Conservation (phyloP, 176 grass and related monocot species). For the Metroxylon sagu region DNA sequence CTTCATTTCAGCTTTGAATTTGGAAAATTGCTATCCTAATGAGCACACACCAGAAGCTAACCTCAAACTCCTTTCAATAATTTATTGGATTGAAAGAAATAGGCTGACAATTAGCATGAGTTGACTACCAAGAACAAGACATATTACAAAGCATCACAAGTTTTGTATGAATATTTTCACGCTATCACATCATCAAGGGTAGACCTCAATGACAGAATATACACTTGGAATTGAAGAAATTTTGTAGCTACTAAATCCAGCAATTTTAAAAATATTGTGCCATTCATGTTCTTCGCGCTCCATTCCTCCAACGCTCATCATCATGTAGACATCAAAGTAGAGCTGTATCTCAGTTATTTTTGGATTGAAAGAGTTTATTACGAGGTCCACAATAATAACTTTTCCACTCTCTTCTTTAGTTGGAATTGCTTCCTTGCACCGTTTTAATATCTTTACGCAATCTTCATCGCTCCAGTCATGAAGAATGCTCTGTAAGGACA, state of each 20-base stretch:
- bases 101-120: no score
- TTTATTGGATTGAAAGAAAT: no score
- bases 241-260: slow-evolving; percentile 38
- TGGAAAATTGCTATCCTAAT: no score
- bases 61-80: no score
- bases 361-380: slow-evolving; percentile 20
- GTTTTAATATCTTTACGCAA: slow-evolving; percentile 27
- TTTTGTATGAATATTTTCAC: neutral
- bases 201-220: slow-evolving; percentile 39
- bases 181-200: slow-evolving; percentile 10
- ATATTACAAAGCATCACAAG: neutral
- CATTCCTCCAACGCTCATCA: slow-evolving; percentile 9
- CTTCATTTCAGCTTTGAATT: no score
- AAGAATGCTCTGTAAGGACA: slow-evolving; percentile 26
- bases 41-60: no score
- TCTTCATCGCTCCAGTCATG: slow-evolving; percentile 30
- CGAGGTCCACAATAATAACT: slow-evolving; percentile 33
- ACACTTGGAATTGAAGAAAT: slow-evolving; percentile 20
- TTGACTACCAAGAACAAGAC: slow-evolving; percentile 1
- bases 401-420: slow-evolving; percentile 28
- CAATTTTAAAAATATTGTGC: slow-evolving; percentile 24
- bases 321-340: slow-evolving; percentile 20
- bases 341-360: slow-evolving; percentile 9
- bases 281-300: slow-evolving; percentile 42
- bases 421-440: slow-evolving; percentile 32